Base-by-base conservation (phyloP, 1,284 basidiomycete species). In the Irpex lacteus region DNA sequence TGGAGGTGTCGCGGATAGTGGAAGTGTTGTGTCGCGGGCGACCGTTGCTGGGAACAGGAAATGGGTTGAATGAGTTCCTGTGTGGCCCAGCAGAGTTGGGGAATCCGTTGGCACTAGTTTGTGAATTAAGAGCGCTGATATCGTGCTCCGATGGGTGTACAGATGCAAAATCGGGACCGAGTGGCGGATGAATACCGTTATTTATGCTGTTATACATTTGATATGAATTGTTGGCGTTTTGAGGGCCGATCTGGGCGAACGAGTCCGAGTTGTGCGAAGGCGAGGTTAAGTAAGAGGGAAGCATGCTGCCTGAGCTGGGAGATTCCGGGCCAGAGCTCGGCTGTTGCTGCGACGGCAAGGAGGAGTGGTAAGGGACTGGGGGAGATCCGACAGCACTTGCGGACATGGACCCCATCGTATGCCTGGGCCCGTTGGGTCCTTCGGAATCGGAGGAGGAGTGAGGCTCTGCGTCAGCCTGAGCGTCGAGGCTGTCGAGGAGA, bases 401-500 rank as follows among this genome's bases (percentile, higher is more conserved):
- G 56, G 83, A 81, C 36, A 81, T 71, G 55, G 84, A 81, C 60
- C 79, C 77, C 72, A 81, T 81, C 1, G 68, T 57, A 70, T 71
- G 8, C 80, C 81, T 54, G 76, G 75, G 61, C 79, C 73, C 61
- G 77, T 76, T 8, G 36, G 80, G 77, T 59, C 82, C 80, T 69
- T 88, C 85, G 34, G 84, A 80, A 75, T 88, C 81, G 4, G 82
- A 79, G 44, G 78, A 76, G 64, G 81, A 80, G 32, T 78, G 81
- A 53, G 88, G 88, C 74, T 92, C 91, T 60, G 89, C 84, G 83
- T 92, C 90, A 62, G 87, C 88, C 75, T 90, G 87, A 64, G 87
- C 88, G 83, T 93, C 86, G 71, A 93, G 83, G 49, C 86, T 89
- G 74, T 90, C 91, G 69, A 93, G 79, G 65, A 93, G 82, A 62